Base-by-base conservation (phyloP, 345 rosid genomes). In the Salix caprea region DNA sequence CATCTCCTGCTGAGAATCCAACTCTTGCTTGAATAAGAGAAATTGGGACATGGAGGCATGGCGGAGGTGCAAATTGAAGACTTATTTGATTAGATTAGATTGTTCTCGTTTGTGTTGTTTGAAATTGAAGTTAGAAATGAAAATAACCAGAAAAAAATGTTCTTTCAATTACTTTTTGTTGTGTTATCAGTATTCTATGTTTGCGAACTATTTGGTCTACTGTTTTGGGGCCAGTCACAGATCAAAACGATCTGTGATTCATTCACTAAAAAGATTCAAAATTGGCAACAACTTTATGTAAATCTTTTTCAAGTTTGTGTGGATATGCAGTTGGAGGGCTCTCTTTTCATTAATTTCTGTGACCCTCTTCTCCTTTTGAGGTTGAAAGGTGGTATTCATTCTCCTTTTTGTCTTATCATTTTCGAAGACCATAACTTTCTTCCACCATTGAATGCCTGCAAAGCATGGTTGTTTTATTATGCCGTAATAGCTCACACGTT, bases 1-100 rank as follows among this genome's bases (percentile, higher is more conserved):
- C 85, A 19, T 87, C 91, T 0, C 80, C 80, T 3, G 56, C 79
- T 0, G 86, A 83, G 14, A 85, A 86, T 68, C 80, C 91, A 3
- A 83, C 90, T 0, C 77, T 87, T 40, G 92, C 84, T 65, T 90
- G 84, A 89, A 36, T 21, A 3, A 15, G 67, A 40, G 7, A 71
- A 12, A 50, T 2, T 19, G 44, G 18, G 50, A 39, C 12, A 23
- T 37, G 23, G 71, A 39, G 34, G 24, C 37, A 5, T 5, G 37
- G 7, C 40, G 50, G 71, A 40, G 71, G 18, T 69, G 48, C 30
- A 11, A 21, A 0, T 40, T 23, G 72, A 13, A n/a, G 50, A 23
- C 16, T 32, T 36, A 5, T 5, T 61, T 23, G 28, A 61, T 10
- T 32, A 13, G 69, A 14, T 65, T 65, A 4, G 21, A 66, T 34